Conservation (phyloP, 805 yeast genomes). For the Sugiyamaella chiloensis region DNA sequence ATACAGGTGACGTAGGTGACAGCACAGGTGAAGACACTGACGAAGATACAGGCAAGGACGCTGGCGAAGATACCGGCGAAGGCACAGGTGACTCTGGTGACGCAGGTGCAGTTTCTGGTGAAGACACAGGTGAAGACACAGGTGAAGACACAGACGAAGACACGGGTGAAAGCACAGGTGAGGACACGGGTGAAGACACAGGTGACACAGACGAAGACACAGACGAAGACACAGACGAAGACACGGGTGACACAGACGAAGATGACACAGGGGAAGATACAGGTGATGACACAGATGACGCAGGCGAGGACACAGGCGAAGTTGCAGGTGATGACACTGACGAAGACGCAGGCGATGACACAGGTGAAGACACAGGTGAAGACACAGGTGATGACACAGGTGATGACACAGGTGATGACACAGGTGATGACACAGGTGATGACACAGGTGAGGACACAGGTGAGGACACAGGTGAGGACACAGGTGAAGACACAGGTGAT, state of each 20-base stretch:
- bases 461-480: too few relatives aligned
- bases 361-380: too few relatives aligned
- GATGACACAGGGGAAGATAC: slow-evolving; percentile 60
- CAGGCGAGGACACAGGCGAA: too few relatives aligned
- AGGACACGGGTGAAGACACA: slow-evolving; percentile 16
- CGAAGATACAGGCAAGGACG: neutral
- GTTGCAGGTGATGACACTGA: too few relatives aligned
- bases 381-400: too few relatives aligned
- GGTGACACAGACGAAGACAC: slow-evolving; percentile 11
- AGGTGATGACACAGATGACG: slow-evolving; percentile 65
- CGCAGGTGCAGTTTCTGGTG: slow-evolving; percentile 19
- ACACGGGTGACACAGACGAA: too few relatives aligned
- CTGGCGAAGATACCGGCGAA: slow-evolving; percentile 9
- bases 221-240: slow-evolving; percentile 13
- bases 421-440: too few relatives aligned
- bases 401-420: too few relatives aligned
- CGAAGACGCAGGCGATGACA: too few relatives aligned
- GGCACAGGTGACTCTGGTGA: slow-evolving; percentile 14
- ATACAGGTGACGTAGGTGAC: neutral
- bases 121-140: slow-evolving; percentile 1
- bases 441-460: too few relatives aligned
- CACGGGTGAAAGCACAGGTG: slow-evolving; percentile 23
- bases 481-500: too few relatives aligned
- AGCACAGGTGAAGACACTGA: slow-evolving; percentile 17
- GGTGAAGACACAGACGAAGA: slow-evolving; percentile 35